Evolutionary conservation across 352 stramenopile species (phyloP).

Genomic region (Aphanomyces invadans): DNA sequence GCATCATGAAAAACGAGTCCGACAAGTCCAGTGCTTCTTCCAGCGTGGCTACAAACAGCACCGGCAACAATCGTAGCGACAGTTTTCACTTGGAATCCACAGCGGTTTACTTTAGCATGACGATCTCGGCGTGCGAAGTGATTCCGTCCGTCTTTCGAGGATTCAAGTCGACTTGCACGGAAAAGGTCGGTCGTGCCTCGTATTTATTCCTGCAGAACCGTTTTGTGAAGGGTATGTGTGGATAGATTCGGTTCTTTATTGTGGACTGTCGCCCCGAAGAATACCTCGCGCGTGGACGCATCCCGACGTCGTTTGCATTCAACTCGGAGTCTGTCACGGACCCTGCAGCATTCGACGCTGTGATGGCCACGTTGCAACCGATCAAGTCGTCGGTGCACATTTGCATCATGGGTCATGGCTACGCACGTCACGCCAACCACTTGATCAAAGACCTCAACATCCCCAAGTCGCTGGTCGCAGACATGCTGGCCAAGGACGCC

Average conservation of each 20-base stretch:
- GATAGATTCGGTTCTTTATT: slow-evolving; percentile 64
- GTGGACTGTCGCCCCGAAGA: slow-evolving; percentile 56
- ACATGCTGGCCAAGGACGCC: slow-evolving; percentile 57
- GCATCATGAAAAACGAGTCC: slow-evolving; percentile 8
- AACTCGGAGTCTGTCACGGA: slow-evolving; percentile 59
- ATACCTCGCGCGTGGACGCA: slow-evolving; percentile 39
- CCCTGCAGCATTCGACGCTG: slow-evolving; percentile 42
- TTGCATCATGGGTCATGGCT: slow-evolving; percentile 73
- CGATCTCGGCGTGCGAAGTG: slow-evolving; percentile 47
- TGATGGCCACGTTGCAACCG: slow-evolving; percentile 54
- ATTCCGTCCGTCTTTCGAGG: slow-evolving; percentile 63
- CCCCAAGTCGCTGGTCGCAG: slow-evolving; percentile 37
- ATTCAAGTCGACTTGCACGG: slow-evolving; percentile 38
- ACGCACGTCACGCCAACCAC: slow-evolving; percentile 29
- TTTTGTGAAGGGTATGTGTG: slow-evolving; percentile 22
- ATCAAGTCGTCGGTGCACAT: slow-evolving; percentile 62
- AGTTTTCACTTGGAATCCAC: slow-evolving; percentile 24
- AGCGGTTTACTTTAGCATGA: slow-evolving; percentile 44
- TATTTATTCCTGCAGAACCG: background rate
- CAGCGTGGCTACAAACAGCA: background rate
- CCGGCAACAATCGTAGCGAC: slow-evolving; percentile 7
- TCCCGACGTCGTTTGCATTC: slow-evolving; percentile 72
- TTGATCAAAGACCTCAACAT: slow-evolving; percentile 25
- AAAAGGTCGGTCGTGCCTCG: slow-evolving; percentile 16
- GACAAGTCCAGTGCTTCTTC: background rate